A percentile compares a stretch with the other conserved stretches of the same genome.
phyloP scores from a whole-genome alignment of 768 basidiomycete species.

The Podaxis sp. region DNA sequence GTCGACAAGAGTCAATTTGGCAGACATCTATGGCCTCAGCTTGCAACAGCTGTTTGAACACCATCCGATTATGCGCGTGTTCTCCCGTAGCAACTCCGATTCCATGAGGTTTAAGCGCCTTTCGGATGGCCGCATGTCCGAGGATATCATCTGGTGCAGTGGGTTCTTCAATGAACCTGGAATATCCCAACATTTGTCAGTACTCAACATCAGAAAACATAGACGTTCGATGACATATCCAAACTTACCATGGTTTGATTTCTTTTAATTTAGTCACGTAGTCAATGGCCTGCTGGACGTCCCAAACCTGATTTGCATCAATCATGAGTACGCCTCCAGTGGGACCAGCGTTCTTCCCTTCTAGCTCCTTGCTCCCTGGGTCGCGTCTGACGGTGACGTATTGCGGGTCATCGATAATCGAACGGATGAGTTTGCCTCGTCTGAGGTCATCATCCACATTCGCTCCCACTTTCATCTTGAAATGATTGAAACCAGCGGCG shows the following conservation, averaged over 20 bases:
- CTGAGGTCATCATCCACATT: slow-evolving; percentile 80
- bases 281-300: slow-evolving; percentile 89
- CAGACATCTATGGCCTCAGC: slow-evolving; percentile 91
- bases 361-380: slow-evolving; percentile 59
- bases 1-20: slow-evolving; percentile 92
- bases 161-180: slow-evolving; percentile 91
- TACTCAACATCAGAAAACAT: not conserved
- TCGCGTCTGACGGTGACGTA: slow-evolving; percentile 64
- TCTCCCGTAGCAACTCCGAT: slow-evolving; percentile 95
- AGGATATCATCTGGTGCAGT: slow-evolving; percentile 91
- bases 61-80: slow-evolving; percentile 91
- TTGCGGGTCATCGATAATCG: slow-evolving; percentile 91
- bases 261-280: slow-evolving; percentile 79
- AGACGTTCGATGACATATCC: not conserved
- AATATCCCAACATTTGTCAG: not conserved
- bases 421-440: slow-evolving; percentile 85
- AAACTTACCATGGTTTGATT: slow-evolving; percentile 80
- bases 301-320: slow-evolving; percentile 97
- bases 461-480: slow-evolving; percentile 98
- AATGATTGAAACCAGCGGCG: slow-evolving; percentile 90
- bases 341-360: slow-evolving; percentile 91
- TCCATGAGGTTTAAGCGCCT: slow-evolving; percentile 71
- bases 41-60: slow-evolving; percentile 94
- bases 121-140: slow-evolving; percentile 79
- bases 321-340: slow-evolving; percentile 96